Evolutionary conservation across 2,329 filamentous ascomycete genomes (phyloP), one percentile per base, ranked within the genome.

Genomic region (Colletotrichum tamarilloi): DNA sequence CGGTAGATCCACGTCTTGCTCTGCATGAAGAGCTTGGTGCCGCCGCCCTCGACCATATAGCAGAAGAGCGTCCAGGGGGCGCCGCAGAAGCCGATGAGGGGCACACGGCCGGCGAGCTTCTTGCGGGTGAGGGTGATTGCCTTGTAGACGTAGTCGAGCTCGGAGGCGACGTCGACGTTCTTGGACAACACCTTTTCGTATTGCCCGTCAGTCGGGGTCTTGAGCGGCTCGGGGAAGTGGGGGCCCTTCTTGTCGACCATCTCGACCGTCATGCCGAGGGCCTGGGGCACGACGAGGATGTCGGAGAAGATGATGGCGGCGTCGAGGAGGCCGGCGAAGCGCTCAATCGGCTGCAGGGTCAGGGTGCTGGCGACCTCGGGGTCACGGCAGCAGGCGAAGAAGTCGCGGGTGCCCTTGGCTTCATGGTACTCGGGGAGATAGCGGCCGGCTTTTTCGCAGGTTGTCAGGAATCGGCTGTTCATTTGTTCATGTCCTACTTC

Each of bases 251-350:
- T 97, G 83, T 98, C 95, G 12, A 98, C 89, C 97, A 99, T 99
- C 83, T 98, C 94, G 32, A 99, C 97, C n/a, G 89, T 88, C 97
- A 99, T 99, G 1, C 97, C 97, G 91, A 99, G 94, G 38, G 97
- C 97, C 85, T 99, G 97, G 0, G 97, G 97, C 75, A 99, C 95
- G 58, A 99, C 97, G 49, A 99, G 91, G 76, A 99, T 99, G 82
- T 99, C 97, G 69, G 95, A 98, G 88, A 99, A 99, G 83, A 99
- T 99, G 80, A 99, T 99, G 73, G 97, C 95, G 32, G 95, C 96
- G 83, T 99, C 97, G 78, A 99, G 91, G 74, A 99, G 92, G 56
- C 95, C 95, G 55, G 89, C 92, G 81, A 92, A 99, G 66, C 97
- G 95, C 78, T 98, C 95, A 79, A 99, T 92, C 66, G 97, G 97